Base-by-base conservation (phyloP, 2,329 filamentous ascomycete genomes). In the Microcyclosporella mali region DNA sequence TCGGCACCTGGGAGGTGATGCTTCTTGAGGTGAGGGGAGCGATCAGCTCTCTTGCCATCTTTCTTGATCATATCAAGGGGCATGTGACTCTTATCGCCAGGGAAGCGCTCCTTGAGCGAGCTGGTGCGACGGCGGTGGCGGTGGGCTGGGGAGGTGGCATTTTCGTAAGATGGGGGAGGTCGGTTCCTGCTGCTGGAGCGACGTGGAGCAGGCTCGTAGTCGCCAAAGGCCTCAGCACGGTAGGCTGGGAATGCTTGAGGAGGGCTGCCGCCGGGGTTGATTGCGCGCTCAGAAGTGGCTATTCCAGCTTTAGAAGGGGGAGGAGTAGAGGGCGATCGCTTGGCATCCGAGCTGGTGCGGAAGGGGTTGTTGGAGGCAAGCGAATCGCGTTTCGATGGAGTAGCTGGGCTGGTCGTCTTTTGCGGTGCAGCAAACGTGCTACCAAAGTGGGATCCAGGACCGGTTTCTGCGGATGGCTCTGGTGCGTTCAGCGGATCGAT, bases 1-100 rank as follows among this genome's bases (percentile, higher is more conserved):
- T 97, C 89, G 1, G 86, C 77, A 34, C 76, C 77, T 18, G 81
- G 77, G 12, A 83, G 73, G 56, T 81, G 71, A 57, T 74, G 77
- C 60, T 81, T 84, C 55, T 74, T 76, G 36, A 85, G 73, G 61
- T 84, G 82, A 2, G 78, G 77, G 18, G 78, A 68, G 37, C 81
- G 79, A 58, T 86, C 69, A n/a, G 84, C 83, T 37, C 72, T 70
- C 55, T 78, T 80, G 42, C 71, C 72, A 47, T 87, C 80, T 39
- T 74, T 71, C 49, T 73, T 73, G 55, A 88, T 70, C 44, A 79
- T 75, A 33, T 85, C 81, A 15, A 88, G 74, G 1, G 85, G 84
- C 31, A 80, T 70, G 52, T 79, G 73, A 40, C 76, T 78, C 64
- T 75, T 73, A 58, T 85, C 81, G 50, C 81, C 81, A 1, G 80